These are phyloP conservation scores for Pseudomassariella vexata DNA, from an alignment of 2,329 filamentous ascomycete genomes.

Conservation along the genomic window DNA sequence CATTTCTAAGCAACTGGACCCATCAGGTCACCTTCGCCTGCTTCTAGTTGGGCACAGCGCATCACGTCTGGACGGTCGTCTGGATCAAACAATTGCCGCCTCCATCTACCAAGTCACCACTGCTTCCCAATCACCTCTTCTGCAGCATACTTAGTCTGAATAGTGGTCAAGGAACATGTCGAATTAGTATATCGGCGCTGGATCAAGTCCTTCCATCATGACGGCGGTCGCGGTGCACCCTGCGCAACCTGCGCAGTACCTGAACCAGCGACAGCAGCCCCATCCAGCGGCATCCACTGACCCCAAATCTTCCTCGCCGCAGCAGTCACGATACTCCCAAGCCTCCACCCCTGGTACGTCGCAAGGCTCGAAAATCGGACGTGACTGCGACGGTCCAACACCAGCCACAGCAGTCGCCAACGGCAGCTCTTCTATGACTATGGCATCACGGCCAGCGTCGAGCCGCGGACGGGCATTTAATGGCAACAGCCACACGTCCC, in stretches of 20 bases:
- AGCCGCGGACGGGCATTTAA: neutral
- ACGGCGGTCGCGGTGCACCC: slow-evolving; percentile 20
- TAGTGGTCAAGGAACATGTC: no score
- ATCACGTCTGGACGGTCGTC: no score
- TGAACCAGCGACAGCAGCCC: slow-evolving; percentile 10
- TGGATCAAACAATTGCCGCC: no score
- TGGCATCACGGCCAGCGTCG: slow-evolving; percentile 6
- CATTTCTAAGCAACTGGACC: no score
- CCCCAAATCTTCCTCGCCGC: slow-evolving; percentile 6
- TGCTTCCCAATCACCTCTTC: no score
- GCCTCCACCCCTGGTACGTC: neutral
- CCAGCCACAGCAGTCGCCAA: slow-evolving; percentile 5
- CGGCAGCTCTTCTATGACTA: slow-evolving; percentile 6
- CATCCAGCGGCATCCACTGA: slow-evolving; percentile 12
- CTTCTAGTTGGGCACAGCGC: no score
- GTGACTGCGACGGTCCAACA: slow-evolving; percentile 5
- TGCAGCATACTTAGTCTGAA: no score
- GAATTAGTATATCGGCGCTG: no score
- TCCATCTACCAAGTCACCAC: no score
- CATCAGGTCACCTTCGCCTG: no score
- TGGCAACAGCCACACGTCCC: slow-evolving; percentile 10
- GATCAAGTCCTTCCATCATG: no score
- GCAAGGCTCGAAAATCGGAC: slow-evolving; percentile 2
- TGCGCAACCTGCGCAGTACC: slow-evolving; percentile 15
- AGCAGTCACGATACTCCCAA: slow-evolving; percentile 4